phyloP scores from a whole-genome alignment of 108 stramenopile genomes.

The Licmophora abbreviata region DNA sequence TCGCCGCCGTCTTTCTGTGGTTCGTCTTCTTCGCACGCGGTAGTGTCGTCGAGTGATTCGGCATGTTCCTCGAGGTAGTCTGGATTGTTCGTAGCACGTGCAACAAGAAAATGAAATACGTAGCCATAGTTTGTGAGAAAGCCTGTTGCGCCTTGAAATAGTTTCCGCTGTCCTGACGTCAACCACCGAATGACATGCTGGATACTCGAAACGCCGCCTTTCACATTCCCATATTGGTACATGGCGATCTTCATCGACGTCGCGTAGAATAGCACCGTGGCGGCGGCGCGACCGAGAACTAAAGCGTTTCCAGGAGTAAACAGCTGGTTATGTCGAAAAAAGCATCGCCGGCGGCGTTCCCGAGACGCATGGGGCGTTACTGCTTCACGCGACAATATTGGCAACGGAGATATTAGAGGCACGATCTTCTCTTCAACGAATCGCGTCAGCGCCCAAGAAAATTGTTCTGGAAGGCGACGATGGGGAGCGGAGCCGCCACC shows the following conservation, averaged over 20 bases:
- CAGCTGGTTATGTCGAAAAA: neutral
- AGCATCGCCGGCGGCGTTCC: neutral
- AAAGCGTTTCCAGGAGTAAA: constrained; percentile 3
- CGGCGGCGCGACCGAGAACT: constrained; percentile 29
- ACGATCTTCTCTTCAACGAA: constrained; percentile 44
- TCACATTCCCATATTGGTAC: constrained; percentile 28
- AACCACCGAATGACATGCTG: too few relatives aligned
- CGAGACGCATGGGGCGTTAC: constrained; percentile 1
- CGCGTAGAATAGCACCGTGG: constrained; percentile 26
- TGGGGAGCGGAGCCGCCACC: constrained; percentile 52
- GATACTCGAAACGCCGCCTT: constrained; percentile 16
- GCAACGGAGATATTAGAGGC: neutral
- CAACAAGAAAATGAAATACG: constrained; percentile 14
- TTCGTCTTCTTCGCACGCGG: too few relatives aligned
- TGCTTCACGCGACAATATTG: constrained; percentile 1
- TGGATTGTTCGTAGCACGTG: too few relatives aligned
- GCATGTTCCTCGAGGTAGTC: too few relatives aligned
- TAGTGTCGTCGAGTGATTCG: too few relatives aligned
- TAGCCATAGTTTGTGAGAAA: constrained; percentile 24
- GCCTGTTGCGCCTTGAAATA: constrained; percentile 9
- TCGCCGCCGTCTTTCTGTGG: too few relatives aligned
- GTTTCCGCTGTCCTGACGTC: constrained; percentile 4
- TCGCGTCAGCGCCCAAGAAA: constrained; percentile 46
- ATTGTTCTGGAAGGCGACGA: constrained; percentile 44
- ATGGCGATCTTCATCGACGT: constrained; percentile 18